Evolutionary conservation across 169 alveolate species (phyloP).

Genomic region (Miamiensis avidus): DNA sequence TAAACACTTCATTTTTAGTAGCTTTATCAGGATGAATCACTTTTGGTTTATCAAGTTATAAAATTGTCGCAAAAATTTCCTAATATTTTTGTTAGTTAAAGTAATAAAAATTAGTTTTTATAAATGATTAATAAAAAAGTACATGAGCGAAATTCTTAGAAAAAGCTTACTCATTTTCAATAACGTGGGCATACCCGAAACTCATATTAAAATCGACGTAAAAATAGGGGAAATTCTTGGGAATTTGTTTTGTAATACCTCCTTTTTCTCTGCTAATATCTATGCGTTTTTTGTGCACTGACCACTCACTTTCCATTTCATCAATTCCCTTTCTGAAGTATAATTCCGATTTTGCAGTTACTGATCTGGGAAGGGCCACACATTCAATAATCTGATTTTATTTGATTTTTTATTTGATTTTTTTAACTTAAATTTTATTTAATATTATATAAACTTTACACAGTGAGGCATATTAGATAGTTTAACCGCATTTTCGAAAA

Average conservation of each 20-base stretch:
- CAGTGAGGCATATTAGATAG: conserved; percentile 31
- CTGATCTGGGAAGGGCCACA: conserved; percentile 35
- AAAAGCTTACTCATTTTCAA: conserved; percentile 31
- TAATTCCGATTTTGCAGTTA: conserved; percentile 17
- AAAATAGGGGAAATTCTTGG: conserved; percentile 44
- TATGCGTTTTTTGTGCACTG: conserved; percentile 30
- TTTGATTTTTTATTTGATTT: too few species aligned
- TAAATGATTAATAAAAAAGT: not conserved
- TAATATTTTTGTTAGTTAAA: too few species aligned
- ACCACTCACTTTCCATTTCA: conserved; percentile 37
- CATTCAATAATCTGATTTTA: conserved; percentile 45
- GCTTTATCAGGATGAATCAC: conserved; percentile 27
- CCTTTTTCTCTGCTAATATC: conserved; percentile 25
- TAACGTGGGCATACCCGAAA: conserved; percentile 48
- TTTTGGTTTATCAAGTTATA: conserved; percentile 22
- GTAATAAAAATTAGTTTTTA: too few species aligned
- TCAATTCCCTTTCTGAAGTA: conserved; percentile 40
- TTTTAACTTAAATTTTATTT: not conserved
- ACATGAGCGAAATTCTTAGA: conserved; percentile 41
- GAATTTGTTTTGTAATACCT: conserved; percentile 39
- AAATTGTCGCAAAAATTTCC: conserved; percentile 23
- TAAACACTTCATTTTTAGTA: not conserved
- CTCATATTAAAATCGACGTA: conserved; percentile 37
- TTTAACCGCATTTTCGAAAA: conserved; percentile 39
- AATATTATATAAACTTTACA: not conserved